Conservation (phyloP, 768 basidiomycete genomes). For the Lactarius hengduanensis region DNA sequence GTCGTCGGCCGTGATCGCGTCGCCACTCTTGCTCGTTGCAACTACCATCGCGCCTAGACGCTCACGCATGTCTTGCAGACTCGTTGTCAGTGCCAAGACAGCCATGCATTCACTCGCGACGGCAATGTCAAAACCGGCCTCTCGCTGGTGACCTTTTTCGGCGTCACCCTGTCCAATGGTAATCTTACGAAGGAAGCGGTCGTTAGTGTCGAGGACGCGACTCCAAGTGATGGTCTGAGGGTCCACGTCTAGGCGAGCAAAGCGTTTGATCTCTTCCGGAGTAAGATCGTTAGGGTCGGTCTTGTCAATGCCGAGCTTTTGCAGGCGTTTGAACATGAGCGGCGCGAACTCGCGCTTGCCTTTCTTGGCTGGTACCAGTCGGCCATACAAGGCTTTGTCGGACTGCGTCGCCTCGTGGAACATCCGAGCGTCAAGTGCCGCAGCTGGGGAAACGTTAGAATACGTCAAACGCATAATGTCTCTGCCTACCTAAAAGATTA, state of each 20-base stretch:
- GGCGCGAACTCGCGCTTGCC: constrained; percentile 93
- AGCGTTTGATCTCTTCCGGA: constrained; percentile 85
- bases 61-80: constrained; percentile 87
- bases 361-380: constrained; percentile 90
- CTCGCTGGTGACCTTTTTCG: constrained; percentile 85
- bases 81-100: constrained; percentile 87
- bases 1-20: constrained; percentile 94
- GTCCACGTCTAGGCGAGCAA: constrained; percentile 91
- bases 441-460: constrained; percentile 52
- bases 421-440: constrained; percentile 94
- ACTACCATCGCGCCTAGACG: constrained; percentile 97
- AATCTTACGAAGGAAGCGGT: constrained; percentile 93
- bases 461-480: background rate
- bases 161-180: constrained; percentile 89
- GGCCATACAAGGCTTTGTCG: constrained; percentile 92
- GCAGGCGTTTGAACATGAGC: constrained; percentile 91
- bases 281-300: constrained; percentile 90
- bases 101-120: constrained; percentile 99
- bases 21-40: constrained; percentile 86
- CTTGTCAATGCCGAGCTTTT: constrained; percentile 95
- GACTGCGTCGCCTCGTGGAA: constrained; percentile 96
- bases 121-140: constrained; percentile 93
- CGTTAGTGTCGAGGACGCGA: constrained; percentile 95
- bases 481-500: constrained; percentile 76
- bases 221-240: constrained; percentile 94